A percentile compares a stretch with the other conserved stretches of the same genome.
Conservation (phyloP, 306 rosid genomes). For the Medicago ruthenica region DNA sequence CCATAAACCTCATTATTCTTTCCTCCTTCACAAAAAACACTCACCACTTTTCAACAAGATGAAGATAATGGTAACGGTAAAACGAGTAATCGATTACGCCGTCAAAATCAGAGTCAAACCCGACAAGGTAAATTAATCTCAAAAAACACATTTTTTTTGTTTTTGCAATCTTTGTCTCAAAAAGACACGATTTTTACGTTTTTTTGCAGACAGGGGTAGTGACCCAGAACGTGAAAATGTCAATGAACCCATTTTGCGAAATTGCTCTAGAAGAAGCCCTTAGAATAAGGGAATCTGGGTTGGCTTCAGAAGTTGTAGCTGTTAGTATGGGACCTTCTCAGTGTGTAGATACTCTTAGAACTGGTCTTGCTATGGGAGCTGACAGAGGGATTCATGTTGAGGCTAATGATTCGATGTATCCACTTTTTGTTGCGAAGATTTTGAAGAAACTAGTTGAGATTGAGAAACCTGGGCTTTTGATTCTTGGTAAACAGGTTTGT, state of each 20-base stretch:
- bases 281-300: conserved; percentile 72
- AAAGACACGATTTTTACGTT: conserved; percentile 16
- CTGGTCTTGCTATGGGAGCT: conserved; percentile 94
- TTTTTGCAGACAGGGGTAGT: conserved; percentile 76
- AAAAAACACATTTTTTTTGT: not conserved
- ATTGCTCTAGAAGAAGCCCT: conserved; percentile 94
- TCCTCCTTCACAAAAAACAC: not conserved
- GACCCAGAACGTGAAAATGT: conserved; percentile 97
- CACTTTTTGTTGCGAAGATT: conserved; percentile 82
- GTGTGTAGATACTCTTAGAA: conserved; percentile 77
- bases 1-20: not conserved
- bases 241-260: conserved; percentile 98
- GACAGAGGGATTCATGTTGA: conserved; percentile 91
- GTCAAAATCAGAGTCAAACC: conserved; percentile 93
- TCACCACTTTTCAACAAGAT: conserved; percentile 39
- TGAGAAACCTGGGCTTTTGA: conserved; percentile 83
- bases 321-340: conserved; percentile 83
- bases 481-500: conserved; percentile 79
- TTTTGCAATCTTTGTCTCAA: conserved; percentile 25
- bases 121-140: conserved; percentile 60
- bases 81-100: conserved; percentile 91
- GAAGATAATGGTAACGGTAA: conserved; percentile 93
- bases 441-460: conserved; percentile 72
- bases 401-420: conserved; percentile 53
- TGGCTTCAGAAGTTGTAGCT: conserved; percentile 92